phyloP scores from a whole-genome alignment of 495 filamentous ascomycete genomes.

The Lineolata rhizophorae region DNA sequence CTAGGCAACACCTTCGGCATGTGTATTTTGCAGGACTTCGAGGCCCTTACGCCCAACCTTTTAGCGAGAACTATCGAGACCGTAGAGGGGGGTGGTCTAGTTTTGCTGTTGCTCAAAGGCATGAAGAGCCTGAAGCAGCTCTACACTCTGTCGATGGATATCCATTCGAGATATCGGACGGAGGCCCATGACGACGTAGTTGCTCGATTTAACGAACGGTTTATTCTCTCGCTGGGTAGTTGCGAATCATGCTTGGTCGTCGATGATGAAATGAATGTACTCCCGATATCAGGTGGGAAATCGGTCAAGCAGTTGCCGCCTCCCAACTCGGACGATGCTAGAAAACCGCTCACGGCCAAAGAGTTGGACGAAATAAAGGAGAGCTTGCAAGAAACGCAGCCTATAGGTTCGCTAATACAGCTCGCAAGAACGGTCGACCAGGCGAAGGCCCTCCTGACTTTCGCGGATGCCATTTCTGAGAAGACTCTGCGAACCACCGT shows the following conservation, averaged over 20 bases:
- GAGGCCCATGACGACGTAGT: slow-evolving; percentile 92
- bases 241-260: slow-evolving; percentile 91
- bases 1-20: slow-evolving; percentile 96
- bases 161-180: slow-evolving; percentile 89
- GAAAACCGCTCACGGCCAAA: slow-evolving; percentile 38
- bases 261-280: slow-evolving; percentile 92
- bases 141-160: slow-evolving; percentile 94
- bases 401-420: slow-evolving; percentile 60
- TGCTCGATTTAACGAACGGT: slow-evolving; percentile 93
- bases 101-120: slow-evolving; percentile 76
- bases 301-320: slow-evolving; percentile 68
- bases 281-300: slow-evolving; percentile 93
- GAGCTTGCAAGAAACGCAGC: slow-evolving; percentile 60
- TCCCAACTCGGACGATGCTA: slow-evolving; percentile 38
- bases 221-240: slow-evolving; percentile 82
- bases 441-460: slow-evolving; percentile 82
- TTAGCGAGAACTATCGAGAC: slow-evolving; percentile 91
- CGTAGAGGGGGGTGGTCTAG: slow-evolving; percentile 87
- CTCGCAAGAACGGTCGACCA: slow-evolving; percentile 85
- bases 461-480: slow-evolving; percentile 89
- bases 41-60: slow-evolving; percentile 90
- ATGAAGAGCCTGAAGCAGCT: slow-evolving; percentile 96
- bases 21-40: slow-evolving; percentile 96
- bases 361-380: slow-evolving; percentile 81
- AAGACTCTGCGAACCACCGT: slow-evolving; percentile 90